Conservation (phyloP, 1,284 basidiomycete genomes). For the Sporisorium graminicola region DNA sequence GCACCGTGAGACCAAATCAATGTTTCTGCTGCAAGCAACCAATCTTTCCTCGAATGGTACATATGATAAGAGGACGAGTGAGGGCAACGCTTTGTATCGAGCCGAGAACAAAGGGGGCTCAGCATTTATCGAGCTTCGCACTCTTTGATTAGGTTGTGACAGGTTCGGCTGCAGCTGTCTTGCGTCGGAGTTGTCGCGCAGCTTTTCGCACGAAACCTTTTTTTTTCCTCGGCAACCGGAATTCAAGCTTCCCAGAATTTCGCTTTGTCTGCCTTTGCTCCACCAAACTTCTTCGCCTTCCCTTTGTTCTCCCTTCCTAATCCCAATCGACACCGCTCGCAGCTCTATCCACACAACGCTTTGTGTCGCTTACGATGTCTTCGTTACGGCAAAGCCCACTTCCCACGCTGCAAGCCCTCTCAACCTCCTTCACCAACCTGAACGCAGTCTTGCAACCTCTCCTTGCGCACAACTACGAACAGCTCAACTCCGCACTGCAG, state of each 20-base stretch:
- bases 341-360: conserved; percentile 8
- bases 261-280: conserved; percentile 14
- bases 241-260: conserved; percentile 26
- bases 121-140: conserved; percentile 6
- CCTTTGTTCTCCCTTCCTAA: background rate
- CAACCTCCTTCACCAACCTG: conserved; percentile 33
- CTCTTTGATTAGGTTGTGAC: conserved; percentile 48
- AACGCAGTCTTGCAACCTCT: conserved; percentile 28
- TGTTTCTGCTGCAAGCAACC: background rate
- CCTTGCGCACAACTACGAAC: conserved; percentile 31
- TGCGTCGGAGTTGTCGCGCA: conserved; percentile 30
- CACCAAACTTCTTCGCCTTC: conserved; percentile 11
- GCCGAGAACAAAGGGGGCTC: conserved; percentile 22
- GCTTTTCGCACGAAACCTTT: conserved; percentile 24
- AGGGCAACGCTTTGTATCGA: background rate
- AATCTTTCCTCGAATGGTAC: background rate
- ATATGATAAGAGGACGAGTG: conserved; percentile 4
- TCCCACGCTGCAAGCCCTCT: conserved; percentile 33
- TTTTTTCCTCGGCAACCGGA: conserved; percentile 31
- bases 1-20: background rate
- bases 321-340: background rate
- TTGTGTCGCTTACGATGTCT: conserved; percentile 28
- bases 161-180: conserved; percentile 36
- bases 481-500: conserved; percentile 33
- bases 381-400: conserved; percentile 43